Percentiles rank a stretch among this genome's conserved stretches.
Evolutionary conservation across 345 rosid genomes (phyloP).

Genomic region (Streptanthus diversifolius): DNA sequence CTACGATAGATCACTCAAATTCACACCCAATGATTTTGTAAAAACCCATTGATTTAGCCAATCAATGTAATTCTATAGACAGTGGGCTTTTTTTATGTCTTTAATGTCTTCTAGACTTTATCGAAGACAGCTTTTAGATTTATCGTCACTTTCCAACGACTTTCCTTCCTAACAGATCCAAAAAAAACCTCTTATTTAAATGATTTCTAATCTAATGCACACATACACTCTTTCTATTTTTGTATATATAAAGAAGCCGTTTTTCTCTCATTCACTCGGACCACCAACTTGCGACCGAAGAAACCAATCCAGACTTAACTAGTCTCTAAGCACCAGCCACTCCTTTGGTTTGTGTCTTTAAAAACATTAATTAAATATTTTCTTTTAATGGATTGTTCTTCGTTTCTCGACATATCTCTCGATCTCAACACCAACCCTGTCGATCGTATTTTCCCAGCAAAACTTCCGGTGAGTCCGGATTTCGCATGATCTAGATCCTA

Average conservation of each 20-base stretch:
- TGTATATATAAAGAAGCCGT: conserved; percentile 16
- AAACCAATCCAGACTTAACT: conserved; percentile 16
- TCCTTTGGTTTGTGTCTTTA: conserved; percentile 2
- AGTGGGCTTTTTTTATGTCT: neutral
- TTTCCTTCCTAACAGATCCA: conserved; percentile 35
- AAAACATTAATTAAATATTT: neutral
- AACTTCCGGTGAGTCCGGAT: conserved; percentile 44
- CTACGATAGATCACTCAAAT: neutral
- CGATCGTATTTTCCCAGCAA: conserved; percentile 3
- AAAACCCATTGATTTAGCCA: conserved; percentile 19
- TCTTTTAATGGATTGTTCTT: conserved; percentile 29
- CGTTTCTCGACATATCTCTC: conserved; percentile 49
- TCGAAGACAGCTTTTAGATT: conserved; percentile 19
- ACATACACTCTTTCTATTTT: neutral
- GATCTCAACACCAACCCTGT: conserved; percentile 53
- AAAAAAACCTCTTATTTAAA: conserved; percentile 2
- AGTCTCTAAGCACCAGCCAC: conserved; percentile 7
- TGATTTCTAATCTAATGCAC: neutral
- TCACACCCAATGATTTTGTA: neutral
- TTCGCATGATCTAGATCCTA: neutral
- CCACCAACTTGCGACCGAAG: conserved; percentile 27
- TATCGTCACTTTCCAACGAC: conserved; percentile 40
- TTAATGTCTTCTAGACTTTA: conserved; percentile 25
- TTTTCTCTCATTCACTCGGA: conserved; percentile 31
- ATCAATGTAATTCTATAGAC: neutral